Evolutionary conservation across 345 rosid species (phyloP).

Genomic region (Turritis glabra): DNA sequence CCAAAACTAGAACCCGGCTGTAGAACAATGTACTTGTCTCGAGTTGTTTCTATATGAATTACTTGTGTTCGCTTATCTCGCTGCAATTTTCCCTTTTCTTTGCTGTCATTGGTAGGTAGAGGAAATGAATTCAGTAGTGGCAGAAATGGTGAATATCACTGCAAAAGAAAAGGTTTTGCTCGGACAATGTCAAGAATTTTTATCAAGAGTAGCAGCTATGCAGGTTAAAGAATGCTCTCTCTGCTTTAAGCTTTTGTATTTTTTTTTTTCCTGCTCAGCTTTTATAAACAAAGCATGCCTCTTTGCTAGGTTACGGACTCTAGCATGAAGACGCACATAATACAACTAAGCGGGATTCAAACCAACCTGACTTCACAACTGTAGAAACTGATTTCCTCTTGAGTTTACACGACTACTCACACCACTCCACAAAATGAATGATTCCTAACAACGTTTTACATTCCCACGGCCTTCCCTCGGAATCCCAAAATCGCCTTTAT

Average conservation of each 20-base stretch:
- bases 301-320: slow-evolving; percentile 65
- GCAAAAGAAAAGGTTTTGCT: slow-evolving; percentile 70
- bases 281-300: slow-evolving; percentile 10
- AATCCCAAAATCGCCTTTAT: slow-evolving; percentile 7
- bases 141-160: slow-evolving; percentile 64
- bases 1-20: slow-evolving; percentile 2
- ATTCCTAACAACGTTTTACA: slow-evolving; percentile 32
- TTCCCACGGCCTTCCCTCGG: slow-evolving; percentile 28
- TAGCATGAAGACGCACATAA: slow-evolving; percentile 86
- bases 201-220: slow-evolving; percentile 64
- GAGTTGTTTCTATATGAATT: neutral
- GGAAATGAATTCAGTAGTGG: slow-evolving; percentile 59
- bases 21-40: neutral
- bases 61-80: slow-evolving; percentile 1
- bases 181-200: slow-evolving; percentile 65
- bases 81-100: neutral
- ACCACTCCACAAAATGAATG: slow-evolving; percentile 39
- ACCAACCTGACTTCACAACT: slow-evolving; percentile 66
- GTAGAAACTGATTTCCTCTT: slow-evolving; percentile 61
- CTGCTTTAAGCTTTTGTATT: neutral
- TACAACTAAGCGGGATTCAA: slow-evolving; percentile 58
- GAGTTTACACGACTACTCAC: slow-evolving; percentile 61
- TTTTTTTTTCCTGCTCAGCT: slow-evolving; percentile 11
- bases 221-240: slow-evolving; percentile 61
- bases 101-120: slow-evolving; percentile 62